These are phyloP conservation scores for Phaeoacremonium minimum DNA, from an alignment of 2,329 filamentous ascomycete species.

Conservation along the genomic window DNA sequence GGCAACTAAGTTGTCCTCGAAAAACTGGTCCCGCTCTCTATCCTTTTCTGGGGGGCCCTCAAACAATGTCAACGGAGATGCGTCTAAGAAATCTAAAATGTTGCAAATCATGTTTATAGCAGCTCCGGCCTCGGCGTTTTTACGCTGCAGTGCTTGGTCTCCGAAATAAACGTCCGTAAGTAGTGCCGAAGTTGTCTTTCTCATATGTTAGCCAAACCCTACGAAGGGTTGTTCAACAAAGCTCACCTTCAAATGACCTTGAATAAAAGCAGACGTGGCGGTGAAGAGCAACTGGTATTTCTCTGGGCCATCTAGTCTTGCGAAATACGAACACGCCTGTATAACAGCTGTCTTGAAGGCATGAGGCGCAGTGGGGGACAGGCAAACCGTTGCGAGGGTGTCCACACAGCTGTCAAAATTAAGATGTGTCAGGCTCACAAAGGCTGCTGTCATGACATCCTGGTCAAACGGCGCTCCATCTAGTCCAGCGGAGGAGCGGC, in stretches of 20 bases:
- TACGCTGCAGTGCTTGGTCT: constrained; percentile 33
- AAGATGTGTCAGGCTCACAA: constrained; percentile 60
- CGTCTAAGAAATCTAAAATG: constrained; percentile 54
- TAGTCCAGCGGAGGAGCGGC: constrained; percentile 39
- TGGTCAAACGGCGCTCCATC: constrained; percentile 54
- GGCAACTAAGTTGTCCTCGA: constrained; percentile 42
- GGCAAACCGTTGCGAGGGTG: constrained; percentile 51
- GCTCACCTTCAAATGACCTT: constrained; percentile 50
- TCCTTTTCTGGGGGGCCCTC: constrained; percentile 29
- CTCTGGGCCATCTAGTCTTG: constrained; percentile 41
- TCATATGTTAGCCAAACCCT: constrained; percentile 1
- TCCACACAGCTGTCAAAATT: constrained; percentile 56
- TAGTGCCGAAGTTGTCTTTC: constrained; percentile 31
- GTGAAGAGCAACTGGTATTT: constrained; percentile 52
- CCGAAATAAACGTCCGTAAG: constrained; percentile 31
- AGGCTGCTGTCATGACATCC: constrained; percentile 61
- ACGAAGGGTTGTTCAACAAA: neutral
- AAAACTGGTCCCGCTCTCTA: constrained; percentile 30
- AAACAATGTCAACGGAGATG: constrained; percentile 46
- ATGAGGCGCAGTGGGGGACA: constrained; percentile 50
- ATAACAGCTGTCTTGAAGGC: constrained; percentile 60
- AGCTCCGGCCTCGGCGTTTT: constrained; percentile 30
- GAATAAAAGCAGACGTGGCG: constrained; percentile 52
- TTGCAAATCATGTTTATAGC: constrained; percentile 41
- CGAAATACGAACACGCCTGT: constrained; percentile 60